Base-by-base conservation (phyloP, 176 grass and related monocot genomes). In the Zoysia pacifica region DNA sequence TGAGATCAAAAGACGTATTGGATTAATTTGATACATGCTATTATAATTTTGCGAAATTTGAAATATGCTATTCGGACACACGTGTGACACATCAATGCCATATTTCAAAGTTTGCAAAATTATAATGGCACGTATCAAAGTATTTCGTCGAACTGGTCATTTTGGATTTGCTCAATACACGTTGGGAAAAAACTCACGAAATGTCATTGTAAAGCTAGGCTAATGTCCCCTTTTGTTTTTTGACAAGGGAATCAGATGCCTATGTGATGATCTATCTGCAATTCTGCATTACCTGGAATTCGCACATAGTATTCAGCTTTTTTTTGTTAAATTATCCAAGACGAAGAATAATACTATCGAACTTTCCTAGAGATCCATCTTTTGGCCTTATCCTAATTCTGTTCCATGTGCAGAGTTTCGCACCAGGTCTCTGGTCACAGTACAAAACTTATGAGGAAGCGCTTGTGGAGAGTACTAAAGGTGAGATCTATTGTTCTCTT, bases 361-460 rank as follows among this genome's bases (percentile, higher is more conserved):
- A 81, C 71, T 76, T 39, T 11, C 49, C 56, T 65, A 15, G 42
- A 58, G 43, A 70, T 75, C 15, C 0, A 9, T 10, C 36, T 36
- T 72, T 36, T 52, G 13, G 53, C 39, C 9, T 83, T 47, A 74
- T 65, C 51, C 54, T 70, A 49, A 48, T 54, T 47, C 7, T 67
- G 46, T 72, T 75, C 20, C 49, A 52, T 70, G 36, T 54, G n/a
- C 82, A 98, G 92, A 88, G 77, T 82, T 68, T 91, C 4, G 47
- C 88, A 43, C 81, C 86, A 70, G 67, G 83, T 37, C 48, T 93
- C 65, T 87, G 75, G 80, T 86, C 88, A 60, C 81, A 89, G 40
- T 94, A 84, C 79, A 81, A 94, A 89, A 78, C 68, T 76, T 91
- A 93, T 38, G 92, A 91, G 83, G 86, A 89, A 65, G 69, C 72